These are phyloP conservation scores for Glycine tomentella DNA, from an alignment of 306 rosid genomes.

Conservation along the genomic window DNA sequence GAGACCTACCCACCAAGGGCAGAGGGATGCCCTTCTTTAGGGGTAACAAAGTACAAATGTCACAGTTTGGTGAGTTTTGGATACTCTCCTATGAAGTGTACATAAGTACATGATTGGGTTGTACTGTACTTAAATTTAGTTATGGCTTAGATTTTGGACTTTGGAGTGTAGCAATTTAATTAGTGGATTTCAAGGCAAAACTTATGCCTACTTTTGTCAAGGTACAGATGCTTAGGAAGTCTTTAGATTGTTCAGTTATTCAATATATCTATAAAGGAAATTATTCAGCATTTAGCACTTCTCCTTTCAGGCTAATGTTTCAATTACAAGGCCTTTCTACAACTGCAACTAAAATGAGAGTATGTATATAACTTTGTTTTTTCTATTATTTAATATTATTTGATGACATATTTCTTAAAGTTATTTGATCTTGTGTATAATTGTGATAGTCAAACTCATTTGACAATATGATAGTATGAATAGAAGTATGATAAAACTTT, in stretches of 20 bases:
- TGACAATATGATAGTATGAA: background rate
- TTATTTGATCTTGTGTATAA: background rate
- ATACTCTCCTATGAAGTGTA: background rate
- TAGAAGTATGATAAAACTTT: background rate
- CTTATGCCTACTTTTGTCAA: slow-evolving; percentile 43
- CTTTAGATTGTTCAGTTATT: slow-evolving; percentile 12
- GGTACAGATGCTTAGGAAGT: slow-evolving; percentile 1
- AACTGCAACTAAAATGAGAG: background rate
- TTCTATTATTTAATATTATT: background rate
- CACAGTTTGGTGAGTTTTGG: background rate
- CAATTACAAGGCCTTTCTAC: background rate
- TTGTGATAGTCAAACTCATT: background rate
- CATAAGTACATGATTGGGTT: background rate
- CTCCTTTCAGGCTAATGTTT: background rate
- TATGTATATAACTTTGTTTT: too few species aligned
- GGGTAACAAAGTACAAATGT: slow-evolving; percentile 10
- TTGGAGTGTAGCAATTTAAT: slow-evolving; percentile 12
- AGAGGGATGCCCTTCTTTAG: background rate
- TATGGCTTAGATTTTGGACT: slow-evolving; percentile 23
- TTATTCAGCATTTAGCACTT: background rate
- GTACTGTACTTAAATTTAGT: slow-evolving; percentile 27
- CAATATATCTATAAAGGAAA: slow-evolving; percentile 4
- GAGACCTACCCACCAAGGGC: slow-evolving; percentile 13
- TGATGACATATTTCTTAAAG: background rate
- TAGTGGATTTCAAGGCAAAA: slow-evolving; percentile 34